Base-by-base conservation (phyloP, 2,329 filamentous ascomycete genomes). In the Phaeosphaeria sp. region DNA sequence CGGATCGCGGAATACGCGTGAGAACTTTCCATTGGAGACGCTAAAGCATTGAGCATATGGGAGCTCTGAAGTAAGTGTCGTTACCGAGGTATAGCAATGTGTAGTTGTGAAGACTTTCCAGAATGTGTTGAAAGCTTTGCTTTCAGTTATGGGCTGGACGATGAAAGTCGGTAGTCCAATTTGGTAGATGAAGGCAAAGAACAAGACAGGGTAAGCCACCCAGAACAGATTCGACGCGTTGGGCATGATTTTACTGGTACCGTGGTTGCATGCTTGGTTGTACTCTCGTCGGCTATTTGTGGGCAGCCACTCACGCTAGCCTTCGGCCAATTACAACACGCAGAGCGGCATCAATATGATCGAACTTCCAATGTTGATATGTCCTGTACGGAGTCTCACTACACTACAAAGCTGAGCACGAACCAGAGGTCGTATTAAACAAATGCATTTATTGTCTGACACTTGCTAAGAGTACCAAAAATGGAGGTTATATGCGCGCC, bases 41-140 rank as follows among this genome's bases (percentile, higher is more conserved):
- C 81, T 82, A 71, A 89, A 89, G 75, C 87, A 89, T 49, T 81
- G 78, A 1, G 70, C 72, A 10, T 66, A 54, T 9, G 81, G 76
- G 7, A 76, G 62, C 0, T 69, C 65, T 1, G 71, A 59, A 22
- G 77, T 74, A 21, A 82, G 77, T 0, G 82, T 83, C 22, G 70
- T 79, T 48, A 85, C 75, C 3, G 76, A 77, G 23, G 76, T 72
- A 58, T 82, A 83, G 67, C 82, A 84, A 62, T 80, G 62, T 20
- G 72, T 76, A 17, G 64, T 58, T 5, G 67, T 59, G 55, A 74
- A 70, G 18, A 71, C 46, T 39, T 69, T 67, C 42, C 61, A 61
- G 18, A 73, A 46, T 43, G 69, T 55, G 27, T 66, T 67, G 50
- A 65, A 67, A 17, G 60, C 52, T 25, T 67, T 44, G 25, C 62